Conservation (phyloP, 805 yeast genomes). For the Barnettozyma sp. region DNA sequence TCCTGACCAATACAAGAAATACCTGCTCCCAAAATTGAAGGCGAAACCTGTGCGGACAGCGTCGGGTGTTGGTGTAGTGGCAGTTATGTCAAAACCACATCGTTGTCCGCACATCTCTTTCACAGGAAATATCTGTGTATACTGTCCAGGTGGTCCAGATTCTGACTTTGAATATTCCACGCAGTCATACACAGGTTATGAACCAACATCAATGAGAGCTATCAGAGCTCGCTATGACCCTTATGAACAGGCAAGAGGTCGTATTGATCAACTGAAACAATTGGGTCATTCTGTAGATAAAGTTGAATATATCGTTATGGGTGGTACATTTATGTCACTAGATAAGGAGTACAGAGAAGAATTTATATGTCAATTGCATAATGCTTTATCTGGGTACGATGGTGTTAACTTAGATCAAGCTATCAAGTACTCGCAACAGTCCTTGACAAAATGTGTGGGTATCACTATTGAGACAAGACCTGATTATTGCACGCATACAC, state of each 20-base stretch:
- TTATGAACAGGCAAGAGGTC: conserved; percentile 95
- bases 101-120: conserved; percentile 98
- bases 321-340: conserved; percentile 96
- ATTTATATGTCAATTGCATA: conserved; percentile 85
- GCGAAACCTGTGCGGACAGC: conserved; percentile 99
- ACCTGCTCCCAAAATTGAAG: conserved; percentile 83
- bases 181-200: conserved; percentile 97
- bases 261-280: conserved; percentile 91
- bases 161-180: conserved; percentile 97
- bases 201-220: conserved; percentile 99
- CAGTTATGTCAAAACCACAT: conserved; percentile 99
- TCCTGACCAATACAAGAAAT: conserved; percentile 92
- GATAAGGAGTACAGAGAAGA: conserved; percentile 85
- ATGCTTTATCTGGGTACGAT: conserved; percentile 89
- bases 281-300: conserved; percentile 95
- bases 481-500: conserved; percentile 95
- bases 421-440: conserved; percentile 83
- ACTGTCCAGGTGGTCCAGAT: conserved; percentile 99
- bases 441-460: conserved; percentile 95
- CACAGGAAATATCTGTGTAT: conserved; percentile 97
- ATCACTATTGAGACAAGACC: conserved; percentile 98
- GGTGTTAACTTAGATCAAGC: conserved; percentile 89
- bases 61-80: conserved; percentile 97
- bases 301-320: conserved; percentile 97
- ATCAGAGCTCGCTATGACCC: conserved; percentile 97